A percentile compares a stretch with the other conserved stretches of the same genome.
Evolutionary conservation across 2,329 filamentous ascomycete species (phyloP).

Genomic region (Epichloe gansuensis): DNA sequence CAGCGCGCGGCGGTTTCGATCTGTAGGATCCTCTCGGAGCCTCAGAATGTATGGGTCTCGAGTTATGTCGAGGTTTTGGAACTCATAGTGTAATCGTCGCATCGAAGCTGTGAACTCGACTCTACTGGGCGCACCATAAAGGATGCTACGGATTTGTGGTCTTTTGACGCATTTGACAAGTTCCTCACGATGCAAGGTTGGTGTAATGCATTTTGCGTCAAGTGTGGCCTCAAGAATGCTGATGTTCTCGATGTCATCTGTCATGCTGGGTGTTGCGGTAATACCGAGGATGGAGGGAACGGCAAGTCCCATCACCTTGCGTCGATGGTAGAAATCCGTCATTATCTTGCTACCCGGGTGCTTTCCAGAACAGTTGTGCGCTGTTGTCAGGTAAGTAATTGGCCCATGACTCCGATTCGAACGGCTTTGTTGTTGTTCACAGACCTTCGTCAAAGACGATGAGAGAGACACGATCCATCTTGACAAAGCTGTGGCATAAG

Average conservation of each 20-base stretch:
- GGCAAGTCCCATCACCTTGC: constrained; percentile 21
- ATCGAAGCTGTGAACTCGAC: constrained; percentile 25
- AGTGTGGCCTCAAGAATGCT: constrained; percentile 56
- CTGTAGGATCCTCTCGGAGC: constrained; percentile 30
- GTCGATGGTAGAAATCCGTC: constrained; percentile 53
- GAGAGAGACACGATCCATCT: constrained; percentile 49
- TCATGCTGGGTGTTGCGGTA: constrained; percentile 66
- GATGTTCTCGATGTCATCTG: constrained; percentile 41
- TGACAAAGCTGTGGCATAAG: constrained; percentile 61
- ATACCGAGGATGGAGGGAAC: constrained; percentile 64
- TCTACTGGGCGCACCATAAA: constrained; percentile 16
- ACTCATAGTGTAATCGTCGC: constrained; percentile 28
- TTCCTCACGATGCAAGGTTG: constrained; percentile 56
- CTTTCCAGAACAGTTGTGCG: constrained; percentile 59
- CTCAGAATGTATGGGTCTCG: constrained; percentile 48
- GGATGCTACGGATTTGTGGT: constrained; percentile 38
- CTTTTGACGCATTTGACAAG: constrained; percentile 55
- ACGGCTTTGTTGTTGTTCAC: constrained; percentile 3
- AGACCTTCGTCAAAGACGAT: constrained; percentile 76
- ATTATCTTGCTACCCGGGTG: constrained; percentile 61
- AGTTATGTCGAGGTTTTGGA: constrained; percentile 37
- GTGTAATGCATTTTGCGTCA: constrained; percentile 56
- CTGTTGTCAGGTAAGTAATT: constrained; percentile 27
- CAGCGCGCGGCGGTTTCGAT: constrained; percentile 28
- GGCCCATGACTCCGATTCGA: not conserved